Conservation (phyloP, 192 early-diverging fungal genomes). For the Coemansia furcata region DNA sequence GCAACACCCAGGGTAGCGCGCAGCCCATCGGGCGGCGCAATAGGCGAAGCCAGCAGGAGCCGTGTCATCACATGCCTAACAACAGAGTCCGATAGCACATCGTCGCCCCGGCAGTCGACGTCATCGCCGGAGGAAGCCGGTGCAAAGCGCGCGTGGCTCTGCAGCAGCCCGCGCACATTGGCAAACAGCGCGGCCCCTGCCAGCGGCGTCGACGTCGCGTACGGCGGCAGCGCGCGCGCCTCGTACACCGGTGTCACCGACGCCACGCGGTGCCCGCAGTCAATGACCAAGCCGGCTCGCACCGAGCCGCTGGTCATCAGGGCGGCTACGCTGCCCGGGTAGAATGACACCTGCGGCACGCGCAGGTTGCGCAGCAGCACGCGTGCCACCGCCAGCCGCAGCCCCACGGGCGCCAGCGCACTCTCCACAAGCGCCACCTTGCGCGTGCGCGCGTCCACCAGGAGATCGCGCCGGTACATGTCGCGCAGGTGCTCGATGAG, state of each 20-base stretch:
- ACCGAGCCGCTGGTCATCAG: constrained; percentile 72
- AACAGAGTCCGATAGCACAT: constrained; percentile 7
- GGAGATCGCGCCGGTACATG: constrained; percentile 53
- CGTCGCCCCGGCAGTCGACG: not conserved
- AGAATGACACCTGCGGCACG: constrained; percentile 77
- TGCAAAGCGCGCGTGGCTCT: constrained; percentile 11
- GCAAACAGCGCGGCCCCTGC: constrained; percentile 11
- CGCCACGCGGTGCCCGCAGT: constrained; percentile 77
- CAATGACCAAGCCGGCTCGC: constrained; percentile 76
- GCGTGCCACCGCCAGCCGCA: constrained; percentile 68
- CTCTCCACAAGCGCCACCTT: constrained; percentile 83
- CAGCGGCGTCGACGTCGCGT: constrained; percentile 8
- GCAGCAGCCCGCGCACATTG: constrained; percentile 7
- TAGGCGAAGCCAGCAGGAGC: constrained; percentile 8
- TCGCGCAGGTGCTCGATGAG: constrained; percentile 25
- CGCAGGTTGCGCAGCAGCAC: constrained; percentile 76
- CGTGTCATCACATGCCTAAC: constrained; percentile 5
- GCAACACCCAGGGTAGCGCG: not conserved
- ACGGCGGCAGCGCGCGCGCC: constrained; percentile 16
- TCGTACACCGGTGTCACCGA: constrained; percentile 73
- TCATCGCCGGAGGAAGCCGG: constrained; percentile 1
- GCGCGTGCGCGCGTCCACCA: constrained; percentile 80
- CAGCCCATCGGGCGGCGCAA: not conserved
- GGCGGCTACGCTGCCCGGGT: constrained; percentile 67
- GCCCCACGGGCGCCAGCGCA: constrained; percentile 61